Conservation (phyloP, 306 rosid genomes). For the Cicer judaicum region DNA sequence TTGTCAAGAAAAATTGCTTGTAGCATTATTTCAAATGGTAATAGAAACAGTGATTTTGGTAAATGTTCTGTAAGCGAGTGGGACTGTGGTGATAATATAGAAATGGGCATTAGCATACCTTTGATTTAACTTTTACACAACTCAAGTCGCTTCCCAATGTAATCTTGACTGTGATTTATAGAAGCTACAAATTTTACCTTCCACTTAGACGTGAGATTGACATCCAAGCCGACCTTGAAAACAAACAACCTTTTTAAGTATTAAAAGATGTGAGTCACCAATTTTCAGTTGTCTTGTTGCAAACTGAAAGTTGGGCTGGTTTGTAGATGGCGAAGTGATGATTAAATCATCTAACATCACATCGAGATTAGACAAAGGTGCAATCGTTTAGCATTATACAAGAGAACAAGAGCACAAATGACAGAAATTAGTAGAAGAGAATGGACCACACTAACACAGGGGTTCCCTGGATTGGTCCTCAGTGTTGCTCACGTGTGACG, state of each 20-base stretch:
- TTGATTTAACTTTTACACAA: not conserved
- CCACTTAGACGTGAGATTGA: not conserved
- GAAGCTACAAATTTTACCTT: not conserved
- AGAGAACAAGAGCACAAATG: conserved; percentile 6
- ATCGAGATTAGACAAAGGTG: not conserved
- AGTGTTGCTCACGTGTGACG: conserved; percentile 21
- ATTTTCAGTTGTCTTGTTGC: conserved; percentile 13
- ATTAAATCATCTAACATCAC: not conserved
- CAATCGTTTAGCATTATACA: not conserved
- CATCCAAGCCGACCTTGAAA: not conserved
- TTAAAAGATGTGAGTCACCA: not conserved
- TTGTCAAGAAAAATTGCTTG: conserved; percentile 4
- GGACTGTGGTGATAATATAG: not conserved
- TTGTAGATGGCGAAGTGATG: not conserved
- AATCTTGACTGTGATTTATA: not conserved
- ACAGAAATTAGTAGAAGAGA: not conserved
- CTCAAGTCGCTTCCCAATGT: not conserved
- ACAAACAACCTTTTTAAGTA: not conserved
- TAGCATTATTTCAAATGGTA: conserved; percentile 22
- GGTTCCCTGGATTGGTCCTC: conserved; percentile 22
- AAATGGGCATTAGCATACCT: not conserved
- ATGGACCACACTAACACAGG: conserved; percentile 20
- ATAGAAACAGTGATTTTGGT: conserved; percentile 1
- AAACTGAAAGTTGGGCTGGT: not conserved
- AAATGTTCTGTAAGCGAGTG: not conserved